Evolutionary conservation across 139 green algal genomes (phyloP).

Genomic region (Chlorella sp.): DNA sequence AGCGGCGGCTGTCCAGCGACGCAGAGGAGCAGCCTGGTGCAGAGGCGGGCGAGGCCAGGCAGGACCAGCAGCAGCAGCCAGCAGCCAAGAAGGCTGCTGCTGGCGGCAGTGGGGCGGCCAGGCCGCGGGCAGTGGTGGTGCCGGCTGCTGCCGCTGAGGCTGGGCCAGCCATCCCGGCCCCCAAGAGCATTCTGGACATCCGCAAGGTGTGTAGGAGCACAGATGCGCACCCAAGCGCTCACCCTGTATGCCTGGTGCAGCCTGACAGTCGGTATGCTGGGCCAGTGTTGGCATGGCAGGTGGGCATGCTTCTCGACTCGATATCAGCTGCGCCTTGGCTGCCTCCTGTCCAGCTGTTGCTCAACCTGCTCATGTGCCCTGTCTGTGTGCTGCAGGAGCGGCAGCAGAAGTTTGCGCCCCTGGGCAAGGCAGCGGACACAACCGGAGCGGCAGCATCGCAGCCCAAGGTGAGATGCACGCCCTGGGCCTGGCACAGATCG

Average conservation of each 20-base stretch:
- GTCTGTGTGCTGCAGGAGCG: neutral
- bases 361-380: neutral
- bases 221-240: too few species aligned
- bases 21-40: neutral
- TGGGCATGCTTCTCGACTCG: too few species aligned
- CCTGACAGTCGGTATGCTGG: too few species aligned
- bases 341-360: neutral
- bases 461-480: neutral
- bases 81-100: neutral
- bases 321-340: neutral
- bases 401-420: constrained; percentile 18
- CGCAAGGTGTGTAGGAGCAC: constrained; percentile 19
- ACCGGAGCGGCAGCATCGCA: neutral
- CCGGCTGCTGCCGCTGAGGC: neutral
- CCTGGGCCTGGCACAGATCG: neutral
- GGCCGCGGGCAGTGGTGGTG: neutral
- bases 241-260: too few species aligned
- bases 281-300: neutral
- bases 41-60: neutral
- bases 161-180: neutral
- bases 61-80: neutral
- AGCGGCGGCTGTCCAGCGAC: constrained; percentile 11
- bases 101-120: neutral
- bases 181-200: constrained; percentile 43
- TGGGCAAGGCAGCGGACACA: neutral